Evolutionary conservation across 495 filamentous ascomycete genomes (phyloP).

Genomic region (Tuber melanosporum): DNA sequence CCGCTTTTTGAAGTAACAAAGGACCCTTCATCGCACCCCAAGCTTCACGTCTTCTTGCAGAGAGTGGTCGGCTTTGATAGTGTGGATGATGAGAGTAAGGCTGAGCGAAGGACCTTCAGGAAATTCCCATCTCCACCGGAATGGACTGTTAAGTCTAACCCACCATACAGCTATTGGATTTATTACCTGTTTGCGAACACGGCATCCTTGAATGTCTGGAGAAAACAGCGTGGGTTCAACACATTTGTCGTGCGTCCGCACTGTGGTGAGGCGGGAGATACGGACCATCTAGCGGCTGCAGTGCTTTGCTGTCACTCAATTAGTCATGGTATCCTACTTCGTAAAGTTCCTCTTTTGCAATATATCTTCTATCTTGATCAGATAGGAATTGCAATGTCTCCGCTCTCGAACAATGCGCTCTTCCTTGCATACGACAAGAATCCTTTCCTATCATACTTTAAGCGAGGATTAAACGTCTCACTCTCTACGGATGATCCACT

Average conservation of each 20-base stretch:
- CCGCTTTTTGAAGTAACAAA: conserved; percentile 92
- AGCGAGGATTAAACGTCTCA: conserved; percentile 87
- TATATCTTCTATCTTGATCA: conserved; percentile 98
- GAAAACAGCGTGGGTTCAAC: conserved; percentile 87
- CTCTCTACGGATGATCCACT: conserved; percentile 94
- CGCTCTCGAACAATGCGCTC: conserved; percentile 92
- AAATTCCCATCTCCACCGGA: conserved; percentile 86
- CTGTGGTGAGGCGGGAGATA: conserved; percentile 94
- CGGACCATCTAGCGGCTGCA: conserved; percentile 88
- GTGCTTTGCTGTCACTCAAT: conserved; percentile 95
- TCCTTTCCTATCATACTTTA: conserved; percentile 90
- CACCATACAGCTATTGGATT: conserved; percentile 97
- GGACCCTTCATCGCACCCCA: conserved; percentile 76
- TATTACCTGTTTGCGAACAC: conserved; percentile 96
- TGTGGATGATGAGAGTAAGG: conserved; percentile 96
- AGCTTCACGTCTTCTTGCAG: conserved; percentile 91
- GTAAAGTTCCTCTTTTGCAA: conserved; percentile 89
- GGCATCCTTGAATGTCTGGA: conserved; percentile 82
- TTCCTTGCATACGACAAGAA: conserved; percentile 97
- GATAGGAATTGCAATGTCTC: conserved; percentile 98
- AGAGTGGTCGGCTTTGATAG: conserved; percentile 94
- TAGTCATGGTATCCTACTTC: conserved; percentile 84
- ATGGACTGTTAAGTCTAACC: conserved; percentile 90
- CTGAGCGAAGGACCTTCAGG: conserved; percentile 79
- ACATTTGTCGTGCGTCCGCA: conserved; percentile 91